These are phyloP conservation scores for Nakazawaea wyomingensis DNA, from an alignment of 805 yeast species.

Conservation along the genomic window DNA sequence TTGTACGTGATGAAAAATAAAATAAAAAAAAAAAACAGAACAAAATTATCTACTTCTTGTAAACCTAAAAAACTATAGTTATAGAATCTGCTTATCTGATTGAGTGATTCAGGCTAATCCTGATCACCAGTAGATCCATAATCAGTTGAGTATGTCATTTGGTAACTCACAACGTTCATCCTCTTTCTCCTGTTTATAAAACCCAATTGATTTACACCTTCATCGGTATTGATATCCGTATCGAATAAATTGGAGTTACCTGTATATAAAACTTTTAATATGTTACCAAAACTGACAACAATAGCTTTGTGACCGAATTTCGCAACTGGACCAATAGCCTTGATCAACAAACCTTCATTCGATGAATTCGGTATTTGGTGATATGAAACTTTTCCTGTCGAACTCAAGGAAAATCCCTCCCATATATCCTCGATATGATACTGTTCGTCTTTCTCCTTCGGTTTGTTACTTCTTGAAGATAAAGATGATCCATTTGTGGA, in stretches of 20 bases:
- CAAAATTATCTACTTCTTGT: no score
- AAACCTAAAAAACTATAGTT: no score
- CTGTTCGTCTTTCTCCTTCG: neutral
- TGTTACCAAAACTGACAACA: constrained; percentile 68
- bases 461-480: neutral
- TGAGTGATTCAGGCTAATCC: no score
- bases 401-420: constrained; percentile 80
- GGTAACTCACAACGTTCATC: constrained; percentile 28
- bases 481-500: neutral
- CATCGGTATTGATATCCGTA: constrained; percentile 39
- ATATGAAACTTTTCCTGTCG: constrained; percentile 55
- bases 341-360: constrained; percentile 42
- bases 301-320: constrained; percentile 77
- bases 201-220: constrained; percentile 24
- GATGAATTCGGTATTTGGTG: constrained; percentile 53
- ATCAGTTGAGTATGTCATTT: constrained; percentile 32
- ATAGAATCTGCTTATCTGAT: no score
- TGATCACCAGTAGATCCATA: constrained; percentile 12
- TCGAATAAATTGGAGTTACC: constrained; percentile 73
- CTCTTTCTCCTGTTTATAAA: constrained; percentile 32
- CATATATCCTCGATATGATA: constrained; percentile 35
- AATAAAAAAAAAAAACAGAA: no score
- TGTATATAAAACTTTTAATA: constrained; percentile 64
- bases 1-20: no score
- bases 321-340: constrained; percentile 54